Conservation (phyloP, 768 basidiomycete species). For the Mycena filopes region DNA sequence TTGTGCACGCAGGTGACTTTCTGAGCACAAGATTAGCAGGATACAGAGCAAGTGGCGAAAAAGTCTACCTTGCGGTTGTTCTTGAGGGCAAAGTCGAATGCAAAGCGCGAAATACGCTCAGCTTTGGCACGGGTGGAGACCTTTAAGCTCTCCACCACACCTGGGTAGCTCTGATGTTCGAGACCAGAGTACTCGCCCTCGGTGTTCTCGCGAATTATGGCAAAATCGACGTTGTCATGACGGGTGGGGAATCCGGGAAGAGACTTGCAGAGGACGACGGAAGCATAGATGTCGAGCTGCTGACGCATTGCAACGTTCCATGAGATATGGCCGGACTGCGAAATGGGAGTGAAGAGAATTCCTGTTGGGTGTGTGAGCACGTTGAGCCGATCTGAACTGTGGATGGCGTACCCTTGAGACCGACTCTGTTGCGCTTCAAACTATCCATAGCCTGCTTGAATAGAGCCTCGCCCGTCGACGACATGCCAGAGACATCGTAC, state of each 20-base stretch:
- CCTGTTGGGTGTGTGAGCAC: constrained; percentile 57
- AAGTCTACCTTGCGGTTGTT: constrained; percentile 90
- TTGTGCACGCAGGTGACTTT: constrained; percentile 99
- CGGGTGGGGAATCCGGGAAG: constrained; percentile 96
- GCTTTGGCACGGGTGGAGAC: constrained; percentile 95
- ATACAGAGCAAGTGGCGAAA: background rate
- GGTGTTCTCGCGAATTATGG: constrained; percentile 99
- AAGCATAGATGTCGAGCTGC: constrained; percentile 98
- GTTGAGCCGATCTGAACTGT: constrained; percentile 10
- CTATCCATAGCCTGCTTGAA: constrained; percentile 99
- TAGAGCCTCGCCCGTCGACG: constrained; percentile 91
- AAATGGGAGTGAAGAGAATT: constrained; percentile 98
- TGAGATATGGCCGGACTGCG: constrained; percentile 95
- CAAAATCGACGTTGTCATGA: constrained; percentile 97
- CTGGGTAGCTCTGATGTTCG: constrained; percentile 97
- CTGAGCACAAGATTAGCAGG: constrained; percentile 51
- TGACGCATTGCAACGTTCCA: constrained; percentile 99
- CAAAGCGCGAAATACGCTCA: constrained; percentile 96
- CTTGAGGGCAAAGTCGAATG: constrained; percentile 98
- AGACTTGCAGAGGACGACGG: constrained; percentile 98
- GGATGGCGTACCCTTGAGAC: constrained; percentile 84
- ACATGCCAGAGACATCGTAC: constrained; percentile 97
- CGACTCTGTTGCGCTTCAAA: constrained; percentile 96
- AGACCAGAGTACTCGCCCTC: constrained; percentile 99
- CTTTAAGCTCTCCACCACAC: constrained; percentile 98